Conservation (phyloP, 352 stramenopile species). For the Halophytophthora polymorphica region DNA sequence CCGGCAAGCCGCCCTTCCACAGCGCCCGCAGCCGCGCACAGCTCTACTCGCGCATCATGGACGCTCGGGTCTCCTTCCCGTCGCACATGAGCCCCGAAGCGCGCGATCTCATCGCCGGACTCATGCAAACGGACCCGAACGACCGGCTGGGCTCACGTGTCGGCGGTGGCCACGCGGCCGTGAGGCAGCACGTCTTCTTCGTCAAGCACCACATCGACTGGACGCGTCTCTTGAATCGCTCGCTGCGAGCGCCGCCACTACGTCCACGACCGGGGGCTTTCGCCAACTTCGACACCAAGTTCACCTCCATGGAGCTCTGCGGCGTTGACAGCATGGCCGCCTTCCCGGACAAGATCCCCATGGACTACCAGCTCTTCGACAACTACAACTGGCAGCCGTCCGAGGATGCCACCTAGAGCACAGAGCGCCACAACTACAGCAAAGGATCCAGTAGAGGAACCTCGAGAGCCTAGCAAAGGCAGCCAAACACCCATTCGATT, state of each 20-base stretch:
- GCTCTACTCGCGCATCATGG: constrained; percentile 65
- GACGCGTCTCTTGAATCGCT: constrained; percentile 39
- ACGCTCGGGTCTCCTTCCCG: constrained; percentile 44
- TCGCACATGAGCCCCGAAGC: constrained; percentile 48
- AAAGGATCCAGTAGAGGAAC: no score
- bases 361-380: constrained; percentile 84
- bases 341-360: constrained; percentile 71
- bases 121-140: constrained; percentile 51
- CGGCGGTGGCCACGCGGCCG: constrained; percentile 29
- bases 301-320: constrained; percentile 77
- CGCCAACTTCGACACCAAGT: constrained; percentile 85
- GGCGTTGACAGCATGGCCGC: constrained; percentile 71
- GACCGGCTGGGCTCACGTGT: constrained; percentile 51
- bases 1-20: constrained; percentile 83
- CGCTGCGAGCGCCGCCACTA: constrained; percentile 47
- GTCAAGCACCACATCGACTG: constrained; percentile 61
- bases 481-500: constrained; percentile 6
- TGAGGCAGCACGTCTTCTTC: constrained; percentile 73
- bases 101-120: constrained; percentile 39
- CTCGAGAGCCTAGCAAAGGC: no score
- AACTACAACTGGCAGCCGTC: constrained; percentile 83
- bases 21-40: constrained; percentile 55
- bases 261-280: constrained; percentile 65
- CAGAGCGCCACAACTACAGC: no score
- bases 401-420: constrained; percentile 20